These are phyloP conservation scores for Haplographium delicatum DNA, from an alignment of 495 filamentous ascomycete species.

Conservation along the genomic window DNA sequence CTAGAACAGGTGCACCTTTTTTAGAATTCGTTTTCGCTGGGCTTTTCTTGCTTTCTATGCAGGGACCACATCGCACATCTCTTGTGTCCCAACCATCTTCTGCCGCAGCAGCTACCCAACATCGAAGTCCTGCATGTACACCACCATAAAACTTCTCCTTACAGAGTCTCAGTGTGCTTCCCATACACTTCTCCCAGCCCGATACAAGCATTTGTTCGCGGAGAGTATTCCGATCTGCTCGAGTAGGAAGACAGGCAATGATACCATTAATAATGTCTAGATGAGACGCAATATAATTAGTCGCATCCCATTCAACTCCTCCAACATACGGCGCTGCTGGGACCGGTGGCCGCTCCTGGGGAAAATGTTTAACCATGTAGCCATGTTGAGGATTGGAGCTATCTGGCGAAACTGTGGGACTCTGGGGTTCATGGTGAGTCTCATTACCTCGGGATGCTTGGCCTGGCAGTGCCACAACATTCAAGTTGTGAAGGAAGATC, in stretches of 20 bases:
- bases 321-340: conserved; percentile 95
- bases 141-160: conserved; percentile 95
- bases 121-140: conserved; percentile 81
- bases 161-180: conserved; percentile 75
- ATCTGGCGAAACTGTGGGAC: conserved; percentile 10
- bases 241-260: conserved; percentile 72
- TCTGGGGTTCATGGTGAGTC: conserved; percentile 10
- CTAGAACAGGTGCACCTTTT: conserved; percentile 27
- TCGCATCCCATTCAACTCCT: conserved; percentile 98
- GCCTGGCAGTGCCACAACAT: conserved; percentile 65
- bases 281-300: conserved; percentile 89
- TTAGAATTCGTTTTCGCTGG: conserved; percentile 41
- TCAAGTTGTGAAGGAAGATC: conserved; percentile 95
- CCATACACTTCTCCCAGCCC: conserved; percentile 90
- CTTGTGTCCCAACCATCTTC: conserved; percentile 84
- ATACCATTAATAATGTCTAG: conserved; percentile 90
- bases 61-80: conserved; percentile 69
- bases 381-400: conserved; percentile 11
- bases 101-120: conserved; percentile 81
- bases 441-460: conserved; percentile 7
- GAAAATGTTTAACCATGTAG: conserved; percentile 75
- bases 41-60: conserved; percentile 40
- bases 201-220: conserved; percentile 72
- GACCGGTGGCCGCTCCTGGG: conserved; percentile 79
- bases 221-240: conserved; percentile 68